phyloP scores from a whole-genome alignment of 176 grass and related monocot species.

The Poa pratensis region DNA sequence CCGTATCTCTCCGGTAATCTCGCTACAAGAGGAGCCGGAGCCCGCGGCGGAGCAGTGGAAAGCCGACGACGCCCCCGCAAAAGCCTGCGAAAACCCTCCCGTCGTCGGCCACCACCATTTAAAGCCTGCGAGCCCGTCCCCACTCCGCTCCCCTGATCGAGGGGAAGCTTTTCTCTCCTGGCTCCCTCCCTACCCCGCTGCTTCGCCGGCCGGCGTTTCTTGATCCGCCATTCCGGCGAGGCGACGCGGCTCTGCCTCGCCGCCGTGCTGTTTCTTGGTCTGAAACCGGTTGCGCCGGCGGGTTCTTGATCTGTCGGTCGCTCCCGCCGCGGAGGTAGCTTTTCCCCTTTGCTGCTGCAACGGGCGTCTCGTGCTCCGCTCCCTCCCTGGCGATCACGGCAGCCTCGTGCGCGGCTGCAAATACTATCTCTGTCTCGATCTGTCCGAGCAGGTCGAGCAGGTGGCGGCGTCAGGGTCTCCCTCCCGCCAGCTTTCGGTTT shows the following conservation, averaged over 20 bases:
- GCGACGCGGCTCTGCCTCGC: background rate
- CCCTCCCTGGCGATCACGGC: constrained; percentile 44
- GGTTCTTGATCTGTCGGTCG: constrained; percentile 37
- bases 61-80: background rate
- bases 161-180: background rate
- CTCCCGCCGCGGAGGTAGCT: background rate
- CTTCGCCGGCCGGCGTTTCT: constrained; percentile 8
- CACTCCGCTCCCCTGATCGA: background rate
- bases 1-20: constrained; percentile 42
- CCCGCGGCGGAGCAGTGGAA: background rate
- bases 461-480: constrained; percentile 5
- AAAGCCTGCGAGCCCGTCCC: constrained; percentile 27
- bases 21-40: constrained; percentile 19
- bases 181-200: background rate
- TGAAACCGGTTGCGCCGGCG: background rate
- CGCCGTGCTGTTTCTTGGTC: background rate
- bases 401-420: background rate
- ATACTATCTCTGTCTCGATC: constrained; percentile 34
- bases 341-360: constrained; percentile 8
- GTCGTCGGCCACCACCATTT: constrained; percentile 40
- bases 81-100: constrained; percentile 44
- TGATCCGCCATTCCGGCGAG: constrained; percentile 19
- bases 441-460: background rate
- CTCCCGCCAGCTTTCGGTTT: background rate
- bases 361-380: constrained; percentile 32